phyloP scores from a whole-genome alignment of 2,329 filamentous ascomycete genomes.

The Cladosporium oxysporum region DNA sequence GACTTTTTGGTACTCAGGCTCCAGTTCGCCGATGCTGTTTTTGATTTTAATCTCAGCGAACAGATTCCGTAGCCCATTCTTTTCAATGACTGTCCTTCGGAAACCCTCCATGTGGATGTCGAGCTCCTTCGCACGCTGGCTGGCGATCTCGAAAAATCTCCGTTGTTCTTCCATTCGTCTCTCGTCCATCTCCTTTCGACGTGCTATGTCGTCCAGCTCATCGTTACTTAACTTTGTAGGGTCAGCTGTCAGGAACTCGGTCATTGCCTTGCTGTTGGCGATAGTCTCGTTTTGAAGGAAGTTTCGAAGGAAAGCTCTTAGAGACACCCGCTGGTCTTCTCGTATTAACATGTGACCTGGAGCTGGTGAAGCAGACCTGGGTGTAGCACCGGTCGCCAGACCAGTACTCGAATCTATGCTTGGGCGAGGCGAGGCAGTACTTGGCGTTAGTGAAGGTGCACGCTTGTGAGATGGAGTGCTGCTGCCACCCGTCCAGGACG shows the following conservation, averaged over 20 bases:
- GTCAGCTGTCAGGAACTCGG: conserved; percentile 76
- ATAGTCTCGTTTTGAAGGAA: conserved; percentile 82
- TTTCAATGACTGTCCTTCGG: conserved; percentile 66
- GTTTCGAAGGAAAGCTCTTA: conserved; percentile 86
- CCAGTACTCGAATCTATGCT: conserved; percentile 20
- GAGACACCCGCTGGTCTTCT: conserved; percentile 86
- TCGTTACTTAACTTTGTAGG: conserved; percentile 76
- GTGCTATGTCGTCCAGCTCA: conserved; percentile 77
- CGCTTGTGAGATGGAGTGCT: conserved; percentile 41
- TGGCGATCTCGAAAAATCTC: conserved; percentile 92
- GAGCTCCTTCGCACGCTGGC: conserved; percentile 84
- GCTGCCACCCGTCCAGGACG: conserved; percentile 37
- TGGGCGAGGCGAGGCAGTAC: conserved; percentile 21
- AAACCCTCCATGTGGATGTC: conserved; percentile 96
- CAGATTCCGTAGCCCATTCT: conserved; percentile 85
- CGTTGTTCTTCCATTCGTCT: conserved; percentile 89
- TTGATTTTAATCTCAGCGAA: conserved; percentile 94
- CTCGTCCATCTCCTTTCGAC: conserved; percentile 79
- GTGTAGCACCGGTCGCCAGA: conserved; percentile 21
- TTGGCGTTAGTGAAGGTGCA: conserved; percentile 40
- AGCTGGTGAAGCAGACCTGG: conserved; percentile 24
- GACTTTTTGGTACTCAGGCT: conserved; percentile 95
- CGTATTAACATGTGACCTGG: conserved; percentile 43
- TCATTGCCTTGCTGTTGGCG: conserved; percentile 77
- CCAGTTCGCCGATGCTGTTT: conserved; percentile 80